Base-by-base conservation (phyloP, 1,284 basidiomycete species). In the Trichosporon faecale region DNA sequence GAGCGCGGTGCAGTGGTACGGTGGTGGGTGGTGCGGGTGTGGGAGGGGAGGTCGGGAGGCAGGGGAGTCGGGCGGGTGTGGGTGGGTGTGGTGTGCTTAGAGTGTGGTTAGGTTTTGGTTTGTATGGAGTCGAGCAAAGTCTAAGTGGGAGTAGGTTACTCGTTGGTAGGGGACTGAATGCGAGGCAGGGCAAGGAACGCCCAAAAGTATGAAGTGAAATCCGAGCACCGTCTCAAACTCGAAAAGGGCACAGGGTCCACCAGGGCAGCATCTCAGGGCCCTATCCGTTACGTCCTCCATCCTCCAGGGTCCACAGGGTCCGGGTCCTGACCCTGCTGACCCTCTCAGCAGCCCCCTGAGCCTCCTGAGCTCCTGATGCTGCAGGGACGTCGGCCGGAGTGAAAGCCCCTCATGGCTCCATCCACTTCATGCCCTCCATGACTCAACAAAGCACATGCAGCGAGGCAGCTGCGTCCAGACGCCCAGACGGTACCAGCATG, bases 191-290 rank as follows among this genome's bases (percentile, higher is more conserved):
- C 57, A 61, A 61, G 57, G 57, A 61, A 61, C 57, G 57, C 57
- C 57, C 57, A 61, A 61, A 61, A 61, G 57, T 61, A 61, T 61
- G 57, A 61, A 61, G 57, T 61, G 57, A 61, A 61, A 61, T 61
- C 57, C 57, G 57, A 61, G 57, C 57, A 31, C 18, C 57, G 55
- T 60, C 55, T 60, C 55, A 31, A 31, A 61, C 27, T 61, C 57
- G 57, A 61, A 60, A 60, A 31, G 57, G 14, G 57, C 14, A 16
- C 57, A 61, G 57, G 57, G 57, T 9, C 1, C 14, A 4, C 29
- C 57, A 61, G 57, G 57, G 31, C 29, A 8, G n/a, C 2, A 9
- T 9, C 18, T 61, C 57, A 61, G 57, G 57, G 27, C n/a, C 5
- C 0, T 1, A 7, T 33, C 29, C 57, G 29, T 61, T 61, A 61